phyloP scores from a whole-genome alignment of 345 rosid genomes.

The Excoecaria cochinchinensis region DNA sequence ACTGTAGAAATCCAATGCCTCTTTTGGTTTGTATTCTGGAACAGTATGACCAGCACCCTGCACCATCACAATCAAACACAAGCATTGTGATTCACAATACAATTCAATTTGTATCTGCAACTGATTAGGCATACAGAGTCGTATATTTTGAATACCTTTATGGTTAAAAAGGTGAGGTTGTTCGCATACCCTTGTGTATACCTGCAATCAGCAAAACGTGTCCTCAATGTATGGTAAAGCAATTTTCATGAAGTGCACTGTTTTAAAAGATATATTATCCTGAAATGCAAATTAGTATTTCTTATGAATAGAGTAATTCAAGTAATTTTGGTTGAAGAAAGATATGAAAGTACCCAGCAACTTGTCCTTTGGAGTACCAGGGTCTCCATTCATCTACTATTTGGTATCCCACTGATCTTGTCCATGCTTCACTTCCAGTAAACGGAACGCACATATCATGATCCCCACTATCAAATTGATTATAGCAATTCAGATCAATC shows the following conservation, averaged over 20 bases:
- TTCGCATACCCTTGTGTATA: constrained; percentile 67
- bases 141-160: constrained; percentile 44
- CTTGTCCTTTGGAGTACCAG: constrained; percentile 62
- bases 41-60: constrained; percentile 93
- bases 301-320: not conserved
- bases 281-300: not conserved
- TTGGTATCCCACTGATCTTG: constrained; percentile 69
- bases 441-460: constrained; percentile 94
- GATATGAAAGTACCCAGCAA: constrained; percentile 62
- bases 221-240: not conserved
- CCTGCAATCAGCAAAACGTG: constrained; percentile 32
- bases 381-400: constrained; percentile 82
- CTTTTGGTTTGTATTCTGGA: constrained; percentile 81
- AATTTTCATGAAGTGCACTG: not conserved
- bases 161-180: constrained; percentile 76
- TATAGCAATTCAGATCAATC: not conserved
- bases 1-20: constrained; percentile 75
- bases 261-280: not conserved
- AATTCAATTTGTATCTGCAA: not conserved
- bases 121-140: not conserved
- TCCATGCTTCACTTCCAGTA: constrained; percentile 93
- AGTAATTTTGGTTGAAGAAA: not conserved
- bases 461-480: constrained; percentile 60
- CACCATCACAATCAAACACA: constrained; percentile 11
- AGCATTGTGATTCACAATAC: not conserved